phyloP scores from a whole-genome alignment of 2,329 filamentous ascomycete species.

The Phoma sp. region DNA sequence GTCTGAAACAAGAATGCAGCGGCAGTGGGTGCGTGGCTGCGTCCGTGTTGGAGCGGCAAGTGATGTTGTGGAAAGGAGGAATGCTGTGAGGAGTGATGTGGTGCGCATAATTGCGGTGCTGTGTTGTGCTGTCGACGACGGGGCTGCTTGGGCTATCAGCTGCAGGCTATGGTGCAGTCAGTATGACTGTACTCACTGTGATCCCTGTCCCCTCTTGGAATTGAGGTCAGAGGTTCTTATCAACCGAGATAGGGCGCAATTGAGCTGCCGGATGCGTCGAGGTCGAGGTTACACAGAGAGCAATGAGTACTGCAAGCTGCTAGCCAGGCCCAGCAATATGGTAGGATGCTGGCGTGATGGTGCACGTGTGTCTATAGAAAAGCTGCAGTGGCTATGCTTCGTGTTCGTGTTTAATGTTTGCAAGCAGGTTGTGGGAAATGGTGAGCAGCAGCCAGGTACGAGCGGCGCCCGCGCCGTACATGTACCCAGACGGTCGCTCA shows the following conservation, averaged over 20 bases:
- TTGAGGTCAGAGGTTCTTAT: background rate
- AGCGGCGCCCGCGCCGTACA: conserved; percentile 13
- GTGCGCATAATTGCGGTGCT: conserved; percentile 9
- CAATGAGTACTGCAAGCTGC: background rate
- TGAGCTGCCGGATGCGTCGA: conserved; percentile 3
- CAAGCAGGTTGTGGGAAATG: conserved; percentile 1
- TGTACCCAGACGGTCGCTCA: conserved; percentile 9
- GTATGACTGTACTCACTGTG: background rate
- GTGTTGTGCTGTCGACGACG: background rate
- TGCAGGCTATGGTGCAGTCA: background rate
- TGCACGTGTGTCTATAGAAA: background rate
- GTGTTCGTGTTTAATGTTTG: background rate
- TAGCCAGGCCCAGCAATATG: background rate
- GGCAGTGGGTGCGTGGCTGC: conserved; percentile 36
- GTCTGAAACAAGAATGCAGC: conserved; percentile 33
- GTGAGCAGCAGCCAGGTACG: conserved; percentile 3
- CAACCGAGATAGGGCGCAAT: background rate
- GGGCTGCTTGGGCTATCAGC: conserved; percentile 1
- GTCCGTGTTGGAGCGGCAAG: conserved; percentile 25
- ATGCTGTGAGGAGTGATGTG: conserved; percentile 22
- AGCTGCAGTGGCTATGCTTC: background rate
- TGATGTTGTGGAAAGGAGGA: conserved; percentile 19
- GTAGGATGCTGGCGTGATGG: background rate
- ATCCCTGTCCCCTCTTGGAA: background rate
- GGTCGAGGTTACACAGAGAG: conserved; percentile 1